Evolutionary conservation across 2,329 filamentous ascomycete species (phyloP).

Genomic region (Parafenestella ontariensis): DNA sequence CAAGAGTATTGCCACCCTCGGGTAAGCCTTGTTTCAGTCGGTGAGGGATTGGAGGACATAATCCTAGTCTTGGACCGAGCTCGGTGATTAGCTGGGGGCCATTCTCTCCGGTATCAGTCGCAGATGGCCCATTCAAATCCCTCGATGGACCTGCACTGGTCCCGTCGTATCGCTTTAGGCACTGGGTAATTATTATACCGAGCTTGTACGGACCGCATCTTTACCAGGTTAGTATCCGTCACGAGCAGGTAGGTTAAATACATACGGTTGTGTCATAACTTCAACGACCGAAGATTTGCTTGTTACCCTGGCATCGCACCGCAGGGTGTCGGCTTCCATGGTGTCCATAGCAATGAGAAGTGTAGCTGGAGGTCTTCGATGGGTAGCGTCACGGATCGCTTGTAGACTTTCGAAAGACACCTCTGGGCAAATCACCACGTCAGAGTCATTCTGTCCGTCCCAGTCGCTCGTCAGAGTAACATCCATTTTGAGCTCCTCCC

Average conservation of each 20-base stretch:
- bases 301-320: conserved; percentile 29
- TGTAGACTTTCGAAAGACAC: conserved; percentile 31
- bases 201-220: conserved; percentile 38
- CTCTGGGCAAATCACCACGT: conserved; percentile 37
- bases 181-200: conserved; percentile 24
- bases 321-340: conserved; percentile 34
- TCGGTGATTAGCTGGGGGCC: background rate
- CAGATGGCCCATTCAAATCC: conserved; percentile 17
- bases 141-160: conserved; percentile 3
- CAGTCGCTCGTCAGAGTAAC: conserved; percentile 19
- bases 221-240: background rate
- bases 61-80: background rate
- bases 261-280: conserved; percentile 39
- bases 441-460: conserved; percentile 17
- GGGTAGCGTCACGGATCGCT: conserved; percentile 15
- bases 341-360: conserved; percentile 36
- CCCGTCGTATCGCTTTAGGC: conserved; percentile 26
- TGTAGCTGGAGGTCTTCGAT: conserved; percentile 22
- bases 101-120: background rate
- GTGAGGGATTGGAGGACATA: background rate
- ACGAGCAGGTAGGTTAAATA: background rate
- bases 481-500: conserved; percentile 20
- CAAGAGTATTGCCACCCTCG: background rate
- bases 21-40: background rate
- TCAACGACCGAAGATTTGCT: conserved; percentile 31